A percentile compares a stretch with the other conserved stretches of the same genome.
phyloP scores from a whole-genome alignment of 2,329 filamentous ascomycete species.

The Penicillium corylophilum region DNA sequence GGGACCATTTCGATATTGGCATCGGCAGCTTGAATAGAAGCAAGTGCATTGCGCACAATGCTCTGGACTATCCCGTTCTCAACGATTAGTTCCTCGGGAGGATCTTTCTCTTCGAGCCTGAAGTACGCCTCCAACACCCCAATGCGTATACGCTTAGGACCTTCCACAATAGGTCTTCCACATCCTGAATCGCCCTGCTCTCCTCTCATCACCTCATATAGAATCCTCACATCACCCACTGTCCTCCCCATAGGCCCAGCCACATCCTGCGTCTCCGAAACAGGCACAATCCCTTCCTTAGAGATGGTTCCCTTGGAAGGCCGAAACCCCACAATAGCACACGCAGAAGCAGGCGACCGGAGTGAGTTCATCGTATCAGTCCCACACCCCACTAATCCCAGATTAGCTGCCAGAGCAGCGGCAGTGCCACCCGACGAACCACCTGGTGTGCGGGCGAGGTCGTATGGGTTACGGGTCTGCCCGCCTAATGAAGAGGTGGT shows the following conservation, averaged over 20 bases:
- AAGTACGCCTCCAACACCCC: conserved; percentile 59
- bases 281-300: conserved; percentile 53
- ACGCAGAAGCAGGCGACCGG: conserved; percentile 61
- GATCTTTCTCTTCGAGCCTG: conserved; percentile 38
- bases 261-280: conserved; percentile 58
- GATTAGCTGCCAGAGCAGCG: conserved; percentile 58
- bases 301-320: conserved; percentile 57
- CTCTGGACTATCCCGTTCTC: conserved; percentile 60
- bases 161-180: too few relatives aligned
- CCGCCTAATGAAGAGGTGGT: conserved; percentile 63
- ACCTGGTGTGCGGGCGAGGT: conserved; percentile 62
- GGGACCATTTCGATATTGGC: conserved; percentile 42
- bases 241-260: conserved; percentile 56
- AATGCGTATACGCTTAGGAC: conserved; percentile 31
- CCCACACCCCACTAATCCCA: conserved; percentile 59
- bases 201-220: conserved; percentile 30
- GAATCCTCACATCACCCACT: conserved; percentile 26
- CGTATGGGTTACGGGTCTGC: conserved; percentile 67
- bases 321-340: conserved; percentile 59
- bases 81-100: conserved; percentile 2
- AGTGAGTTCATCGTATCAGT: conserved; percentile 64
- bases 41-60: conserved; percentile 50
- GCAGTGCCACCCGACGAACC: conserved; percentile 64
- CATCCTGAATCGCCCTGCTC: background rate
- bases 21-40: background rate